Evolutionary conservation across 164 flowering plant genomes (phyloP).

Genomic region (Nymphaea thermarum): DNA sequence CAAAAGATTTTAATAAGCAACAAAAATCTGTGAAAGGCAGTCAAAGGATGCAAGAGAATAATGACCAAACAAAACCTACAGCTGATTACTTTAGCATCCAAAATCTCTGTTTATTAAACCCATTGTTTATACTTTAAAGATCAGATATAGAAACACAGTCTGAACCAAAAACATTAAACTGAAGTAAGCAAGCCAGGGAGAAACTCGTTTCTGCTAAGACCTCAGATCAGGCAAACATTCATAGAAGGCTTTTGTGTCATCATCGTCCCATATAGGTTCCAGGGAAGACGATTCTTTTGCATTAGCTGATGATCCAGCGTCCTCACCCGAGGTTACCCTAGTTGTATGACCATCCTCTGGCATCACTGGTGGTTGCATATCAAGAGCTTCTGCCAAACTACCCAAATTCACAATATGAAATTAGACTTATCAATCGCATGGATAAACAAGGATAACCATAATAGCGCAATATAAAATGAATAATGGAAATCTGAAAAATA

Average conservation of each 20-base stretch:
- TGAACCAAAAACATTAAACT: too few relatives aligned
- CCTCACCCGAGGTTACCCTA: conserved; percentile 78
- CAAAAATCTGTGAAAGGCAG: neutral
- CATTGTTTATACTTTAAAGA: too few relatives aligned
- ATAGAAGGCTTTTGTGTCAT: conserved; percentile 89
- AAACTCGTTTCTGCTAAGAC: conserved; percentile 17
- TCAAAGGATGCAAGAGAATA: too few relatives aligned
- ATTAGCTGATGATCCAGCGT: conserved; percentile 50
- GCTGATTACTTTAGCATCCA: too few relatives aligned
- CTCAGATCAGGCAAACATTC: conserved; percentile 96
- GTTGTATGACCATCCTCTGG: conserved; percentile 97
- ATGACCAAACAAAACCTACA: too few relatives aligned
- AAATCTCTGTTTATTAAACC: too few relatives aligned
- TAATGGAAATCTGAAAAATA: neutral
- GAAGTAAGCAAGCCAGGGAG: neutral
- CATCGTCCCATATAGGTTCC: conserved; percentile 97
- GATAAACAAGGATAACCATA: neutral
- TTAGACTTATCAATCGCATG: conserved; percentile 2
- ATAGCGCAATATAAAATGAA: neutral
- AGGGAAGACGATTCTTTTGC: conserved; percentile 61
- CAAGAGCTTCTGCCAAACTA: conserved; percentile 97
- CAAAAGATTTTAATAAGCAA: neutral
- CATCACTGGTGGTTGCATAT: conserved; percentile 95
- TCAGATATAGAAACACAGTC: too few relatives aligned
- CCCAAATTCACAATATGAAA: neutral